A percentile compares a stretch with the other conserved stretches of the same genome.
phyloP scores from a whole-genome alignment of 345 rosid species.

The Boechera divaricarpa region DNA sequence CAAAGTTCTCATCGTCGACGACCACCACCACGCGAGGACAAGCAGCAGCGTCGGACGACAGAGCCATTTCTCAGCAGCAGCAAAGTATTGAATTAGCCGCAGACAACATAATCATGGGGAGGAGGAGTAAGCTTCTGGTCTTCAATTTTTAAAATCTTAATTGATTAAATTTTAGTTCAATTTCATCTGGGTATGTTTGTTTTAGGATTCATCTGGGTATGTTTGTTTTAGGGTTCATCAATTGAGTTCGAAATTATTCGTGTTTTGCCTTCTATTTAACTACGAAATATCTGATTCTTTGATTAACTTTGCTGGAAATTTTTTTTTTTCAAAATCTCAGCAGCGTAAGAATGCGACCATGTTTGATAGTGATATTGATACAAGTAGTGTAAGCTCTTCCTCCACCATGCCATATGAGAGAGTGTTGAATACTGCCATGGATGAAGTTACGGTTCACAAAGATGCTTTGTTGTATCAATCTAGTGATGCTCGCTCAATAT shows the following conservation, averaged over 20 bases:
- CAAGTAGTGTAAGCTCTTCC: constrained; percentile 75
- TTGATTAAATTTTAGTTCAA: not conserved
- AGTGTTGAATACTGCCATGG: no score
- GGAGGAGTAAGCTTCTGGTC: constrained; percentile 53
- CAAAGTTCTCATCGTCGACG: no score
- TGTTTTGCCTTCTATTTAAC: not conserved
- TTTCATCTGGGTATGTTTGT: not conserved
- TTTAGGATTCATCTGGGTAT: not conserved
- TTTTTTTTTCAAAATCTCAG: constrained; percentile 21
- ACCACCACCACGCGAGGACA: no score
- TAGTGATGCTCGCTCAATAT: constrained; percentile 61
- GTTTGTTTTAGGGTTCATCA: constrained; percentile 4
- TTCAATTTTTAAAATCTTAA: not conserved
- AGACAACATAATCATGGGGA: constrained; percentile 59
- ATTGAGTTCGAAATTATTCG: not conserved
- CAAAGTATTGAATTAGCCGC: constrained; percentile 29
- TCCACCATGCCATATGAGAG: constrained; percentile 54
- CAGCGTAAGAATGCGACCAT: constrained; percentile 42
- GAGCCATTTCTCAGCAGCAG: no score
- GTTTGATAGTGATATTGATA: constrained; percentile 84
- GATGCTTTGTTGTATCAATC: constrained; percentile 77
- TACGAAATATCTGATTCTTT: not conserved
- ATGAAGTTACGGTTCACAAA: constrained; percentile 58
- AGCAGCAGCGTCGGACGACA: no score
- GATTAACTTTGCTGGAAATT: constrained; percentile 1